Evolutionary conservation across 345 rosid genomes (phyloP), one percentile per base, ranked within the genome.

Genomic region (Ailanthus altissimus): DNA sequence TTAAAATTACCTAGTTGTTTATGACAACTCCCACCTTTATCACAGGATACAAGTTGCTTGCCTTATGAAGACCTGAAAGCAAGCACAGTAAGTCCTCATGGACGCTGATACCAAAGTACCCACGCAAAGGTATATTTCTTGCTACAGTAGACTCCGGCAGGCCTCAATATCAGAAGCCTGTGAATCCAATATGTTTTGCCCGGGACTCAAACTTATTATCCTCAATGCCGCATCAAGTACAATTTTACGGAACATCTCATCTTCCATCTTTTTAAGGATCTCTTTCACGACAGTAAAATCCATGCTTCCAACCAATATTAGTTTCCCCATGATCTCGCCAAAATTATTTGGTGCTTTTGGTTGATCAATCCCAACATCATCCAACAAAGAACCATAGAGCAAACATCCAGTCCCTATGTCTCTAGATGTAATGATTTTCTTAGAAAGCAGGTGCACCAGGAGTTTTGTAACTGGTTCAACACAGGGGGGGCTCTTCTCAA

Each of bases 281-380:
- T 93, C 94, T 56, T 72, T 85, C 71, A 93, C 87, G 74, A 82
- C 69, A 26, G 81, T 83, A 72, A 93, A 92, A 81, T 89, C 84
- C 58, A 86, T 78, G 16, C 80, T 89, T n/a, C 84, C 83, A 0
- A 81, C 85, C 84, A 86, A 63, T 60, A 92, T 77, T 42, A 96
- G 83, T 74, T 83, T 83, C 72, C 97, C 98, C 2, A 93, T 64
- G 46, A 96, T 85, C 79, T 90, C 91, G 42, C 97, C 97, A 78
- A 92, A 96, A 80, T 86, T 84, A 75, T 77, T 77, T 4, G 94
- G 98, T 0, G 98, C 99, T 74, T 82, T 93, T 0, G 98, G 99
- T 32, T 90, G 80, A 79, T 95, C 99, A 32, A 95, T 92, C 16
- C 86, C 97, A n/a, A 93, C 71, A 68, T 95, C 98, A 81, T 95